Percentiles rank a stretch among this genome's conserved stretches.
These are phyloP conservation scores for Penicillium crustosum DNA, from an alignment of 2,329 filamentous ascomycete species.

Conservation along the genomic window DNA sequence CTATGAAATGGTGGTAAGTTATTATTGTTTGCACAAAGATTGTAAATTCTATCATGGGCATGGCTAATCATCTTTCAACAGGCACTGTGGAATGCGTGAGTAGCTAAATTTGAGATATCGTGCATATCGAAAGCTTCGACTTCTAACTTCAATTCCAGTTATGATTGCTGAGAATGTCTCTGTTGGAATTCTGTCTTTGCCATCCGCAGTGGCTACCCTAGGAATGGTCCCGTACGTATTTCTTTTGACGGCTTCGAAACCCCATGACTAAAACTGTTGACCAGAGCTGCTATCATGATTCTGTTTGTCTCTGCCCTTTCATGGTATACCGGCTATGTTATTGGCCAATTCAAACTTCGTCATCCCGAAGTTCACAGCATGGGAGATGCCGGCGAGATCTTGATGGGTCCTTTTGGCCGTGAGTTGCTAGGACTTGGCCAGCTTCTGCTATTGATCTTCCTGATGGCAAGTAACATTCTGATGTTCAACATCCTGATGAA, in stretches of 20 bases:
- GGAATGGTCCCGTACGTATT: conserved; percentile 53
- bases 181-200: conserved; percentile 58
- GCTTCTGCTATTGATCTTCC: conserved; percentile 63
- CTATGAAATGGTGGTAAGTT: conserved; percentile 47
- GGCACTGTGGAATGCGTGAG: conserved; percentile 42
- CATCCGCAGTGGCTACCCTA: conserved; percentile 53
- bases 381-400: conserved; percentile 64
- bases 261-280: not conserved
- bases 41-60: not conserved
- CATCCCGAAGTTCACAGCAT: conserved; percentile 64
- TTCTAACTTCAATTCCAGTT: conserved; percentile 35
- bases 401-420: conserved; percentile 62
- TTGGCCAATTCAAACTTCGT: conserved; percentile 58
- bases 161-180: conserved; percentile 62
- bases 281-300: conserved; percentile 53
- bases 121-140: not conserved
- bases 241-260: not conserved
- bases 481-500: conserved; percentile 69
- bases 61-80: conserved; percentile 11
- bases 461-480: conserved; percentile 69
- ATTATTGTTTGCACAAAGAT: not conserved
- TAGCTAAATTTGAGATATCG: conserved; percentile 3
- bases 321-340: conserved; percentile 60
- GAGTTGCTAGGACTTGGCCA: conserved; percentile 63
- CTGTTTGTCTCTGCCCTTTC: conserved; percentile 55